These are phyloP conservation scores for Kuraishia piskuri DNA, from an alignment of 805 yeast species.

Conservation along the genomic window DNA sequence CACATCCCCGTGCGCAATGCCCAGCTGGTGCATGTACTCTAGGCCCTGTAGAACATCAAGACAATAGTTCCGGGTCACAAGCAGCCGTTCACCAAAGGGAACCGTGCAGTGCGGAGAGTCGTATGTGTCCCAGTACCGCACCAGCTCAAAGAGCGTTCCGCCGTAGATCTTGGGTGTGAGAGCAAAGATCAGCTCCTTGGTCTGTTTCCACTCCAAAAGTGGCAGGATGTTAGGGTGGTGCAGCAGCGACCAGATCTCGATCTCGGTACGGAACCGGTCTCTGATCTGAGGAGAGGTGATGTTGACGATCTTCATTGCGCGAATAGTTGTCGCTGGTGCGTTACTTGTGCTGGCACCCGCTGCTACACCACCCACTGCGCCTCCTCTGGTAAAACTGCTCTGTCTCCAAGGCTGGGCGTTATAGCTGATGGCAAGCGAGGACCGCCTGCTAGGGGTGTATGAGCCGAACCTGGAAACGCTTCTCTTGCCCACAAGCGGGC, in stretches of 20 bases:
- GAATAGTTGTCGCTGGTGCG: not conserved
- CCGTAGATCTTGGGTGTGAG: slow-evolving; percentile 60
- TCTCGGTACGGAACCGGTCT: slow-evolving; percentile 60
- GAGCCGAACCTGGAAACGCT: not conserved
- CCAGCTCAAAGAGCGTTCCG: slow-evolving; percentile 77
- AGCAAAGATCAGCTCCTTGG: slow-evolving; percentile 53
- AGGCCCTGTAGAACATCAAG: slow-evolving; percentile 53
- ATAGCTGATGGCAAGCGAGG: slow-evolving; percentile 3
- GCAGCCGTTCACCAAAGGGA: slow-evolving; percentile 24
- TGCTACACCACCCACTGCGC: not conserved
- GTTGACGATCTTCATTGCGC: slow-evolving; percentile 21
- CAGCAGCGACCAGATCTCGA: slow-evolving; percentile 64
- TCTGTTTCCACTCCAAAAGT: slow-evolving; percentile 52
- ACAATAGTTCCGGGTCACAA: slow-evolving; percentile 26
- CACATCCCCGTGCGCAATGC: slow-evolving; percentile 74
- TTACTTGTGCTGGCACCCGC: slow-evolving; percentile 2
- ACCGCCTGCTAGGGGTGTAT: slow-evolving; percentile 3
- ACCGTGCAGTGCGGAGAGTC: slow-evolving; percentile 13
- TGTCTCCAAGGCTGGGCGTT: slow-evolving; percentile 12
- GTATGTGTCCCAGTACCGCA: slow-evolving; percentile 41
- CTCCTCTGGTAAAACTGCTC: slow-evolving; percentile 1
- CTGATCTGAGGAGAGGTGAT: slow-evolving; percentile 36
- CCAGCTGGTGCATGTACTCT: slow-evolving; percentile 50
- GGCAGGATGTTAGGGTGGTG: slow-evolving; percentile 60
- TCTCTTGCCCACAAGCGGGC: not conserved